Evolutionary conservation across 345 rosid genomes (phyloP).

Genomic region (Heritiera fomes): DNA sequence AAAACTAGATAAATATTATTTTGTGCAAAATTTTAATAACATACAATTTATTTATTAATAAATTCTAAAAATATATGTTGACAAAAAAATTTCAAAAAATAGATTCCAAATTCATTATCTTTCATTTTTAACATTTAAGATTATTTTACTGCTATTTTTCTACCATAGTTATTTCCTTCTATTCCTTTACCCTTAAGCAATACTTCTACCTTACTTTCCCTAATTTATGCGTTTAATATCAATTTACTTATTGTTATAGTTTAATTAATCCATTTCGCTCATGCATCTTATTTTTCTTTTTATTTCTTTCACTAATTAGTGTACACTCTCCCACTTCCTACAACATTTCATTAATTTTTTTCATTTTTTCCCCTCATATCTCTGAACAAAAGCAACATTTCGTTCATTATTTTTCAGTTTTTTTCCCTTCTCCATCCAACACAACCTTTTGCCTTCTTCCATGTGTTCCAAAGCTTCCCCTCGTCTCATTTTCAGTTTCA

Average conservation of each 20-base stretch:
- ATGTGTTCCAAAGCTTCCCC: neutral
- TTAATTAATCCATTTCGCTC: neutral
- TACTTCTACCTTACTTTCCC: neutral
- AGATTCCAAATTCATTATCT: neutral
- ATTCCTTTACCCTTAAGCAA: neutral
- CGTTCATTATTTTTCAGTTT: neutral
- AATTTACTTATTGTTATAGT: neutral
- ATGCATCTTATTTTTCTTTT: neutral
- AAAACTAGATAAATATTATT: neutral
- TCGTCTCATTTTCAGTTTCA: neutral
- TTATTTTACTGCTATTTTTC: neutral
- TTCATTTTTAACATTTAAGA: constrained; percentile 4
- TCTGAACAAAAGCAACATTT: neutral
- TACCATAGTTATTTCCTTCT: neutral
- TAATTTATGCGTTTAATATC: neutral
- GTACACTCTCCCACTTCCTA: neutral
- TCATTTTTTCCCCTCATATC: neutral
- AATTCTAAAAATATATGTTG: neutral
- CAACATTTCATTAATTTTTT: neutral
- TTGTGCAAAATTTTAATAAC: neutral
- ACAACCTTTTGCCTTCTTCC: neutral
- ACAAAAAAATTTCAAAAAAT: neutral
- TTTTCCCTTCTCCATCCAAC: neutral
- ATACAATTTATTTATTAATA: neutral
- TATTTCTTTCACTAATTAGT: neutral